A percentile compares a stretch with the other conserved stretches of the same genome.
phyloP scores from a whole-genome alignment of 805 yeast species.

The Metschnikowia kofuensis region DNA sequence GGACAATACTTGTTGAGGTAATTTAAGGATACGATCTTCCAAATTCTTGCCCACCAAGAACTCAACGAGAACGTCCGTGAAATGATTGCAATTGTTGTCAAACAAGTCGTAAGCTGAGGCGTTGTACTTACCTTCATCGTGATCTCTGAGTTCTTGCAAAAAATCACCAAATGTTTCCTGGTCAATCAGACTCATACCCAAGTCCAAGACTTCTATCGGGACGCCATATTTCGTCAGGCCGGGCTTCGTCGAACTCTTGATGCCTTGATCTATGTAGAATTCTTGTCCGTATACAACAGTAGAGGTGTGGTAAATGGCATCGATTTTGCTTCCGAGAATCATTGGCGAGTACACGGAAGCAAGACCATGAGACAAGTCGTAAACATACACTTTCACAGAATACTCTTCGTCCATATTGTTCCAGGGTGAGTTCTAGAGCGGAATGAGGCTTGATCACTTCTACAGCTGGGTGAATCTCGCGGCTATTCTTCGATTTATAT shows the following conservation, averaged over 20 bases:
- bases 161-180: conserved; percentile 53
- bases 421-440: not conserved
- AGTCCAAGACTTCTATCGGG: conserved; percentile 50
- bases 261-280: conserved; percentile 59
- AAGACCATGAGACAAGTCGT: conserved; percentile 61
- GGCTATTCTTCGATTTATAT: not conserved
- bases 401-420: conserved; percentile 10
- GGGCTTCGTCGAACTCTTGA: conserved; percentile 37
- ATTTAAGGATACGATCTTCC: conserved; percentile 49
- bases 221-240: conserved; percentile 59
- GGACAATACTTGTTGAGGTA: conserved; percentile 51
- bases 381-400: conserved; percentile 55
- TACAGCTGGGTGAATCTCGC: not conserved
- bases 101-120: conserved; percentile 54
- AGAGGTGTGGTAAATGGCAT: conserved; percentile 68
- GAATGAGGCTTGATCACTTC: not conserved
- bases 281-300: conserved; percentile 55
- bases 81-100: conserved; percentile 66
- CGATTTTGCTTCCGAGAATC: conserved; percentile 51
- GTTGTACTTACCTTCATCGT: conserved; percentile 39
- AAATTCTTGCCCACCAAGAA: conserved; percentile 55
- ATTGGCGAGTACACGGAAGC: conserved; percentile 50
- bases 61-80: conserved; percentile 54
- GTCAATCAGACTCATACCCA: conserved; percentile 53
- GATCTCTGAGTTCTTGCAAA: conserved; percentile 44